Percentiles rank a stretch among this genome's conserved stretches.
These are phyloP conservation scores for Septoria linicola DNA, from an alignment of 2,329 filamentous ascomycete species.

Conservation along the genomic window DNA sequence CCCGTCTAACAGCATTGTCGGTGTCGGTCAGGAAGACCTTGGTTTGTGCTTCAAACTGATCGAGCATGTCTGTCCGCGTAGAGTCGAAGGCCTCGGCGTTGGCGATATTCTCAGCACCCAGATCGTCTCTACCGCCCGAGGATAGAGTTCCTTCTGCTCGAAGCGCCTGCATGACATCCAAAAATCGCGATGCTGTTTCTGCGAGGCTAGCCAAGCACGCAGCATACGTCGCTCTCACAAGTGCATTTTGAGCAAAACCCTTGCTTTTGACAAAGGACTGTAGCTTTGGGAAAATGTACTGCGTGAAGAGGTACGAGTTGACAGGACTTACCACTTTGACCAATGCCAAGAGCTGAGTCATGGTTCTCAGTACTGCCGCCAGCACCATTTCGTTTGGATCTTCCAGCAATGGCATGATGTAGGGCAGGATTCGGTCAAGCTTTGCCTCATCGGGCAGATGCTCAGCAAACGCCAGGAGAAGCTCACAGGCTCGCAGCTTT, in stretches of 20 bases:
- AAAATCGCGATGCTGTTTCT: conserved; percentile 76
- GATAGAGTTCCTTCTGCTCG: conserved; percentile 79
- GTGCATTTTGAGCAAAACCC: conserved; percentile 50
- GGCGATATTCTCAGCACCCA: conserved; percentile 67
- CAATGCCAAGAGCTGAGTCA: conserved; percentile 84
- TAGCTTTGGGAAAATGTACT: conserved; percentile 62
- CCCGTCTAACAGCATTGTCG: conserved; percentile 80
- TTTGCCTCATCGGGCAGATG: conserved; percentile 92
- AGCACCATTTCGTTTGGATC: conserved; percentile 83
- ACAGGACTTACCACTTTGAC: conserved; percentile 81
- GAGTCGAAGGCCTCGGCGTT: conserved; percentile 71
- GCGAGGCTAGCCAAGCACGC: conserved; percentile 88
- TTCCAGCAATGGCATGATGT: conserved; percentile 76
- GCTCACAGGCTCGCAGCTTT: conserved; percentile 82
- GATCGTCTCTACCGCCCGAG: conserved; percentile 75
- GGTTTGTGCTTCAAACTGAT: conserved; percentile 82
- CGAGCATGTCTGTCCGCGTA: conserved; percentile 76
- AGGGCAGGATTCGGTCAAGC: conserved; percentile 87
- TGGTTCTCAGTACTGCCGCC: conserved; percentile 77
- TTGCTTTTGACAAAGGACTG: conserved; percentile 57
- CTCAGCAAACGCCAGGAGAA: conserved; percentile 88
- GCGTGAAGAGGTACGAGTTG: conserved; percentile 66
- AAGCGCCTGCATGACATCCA: conserved; percentile 87
- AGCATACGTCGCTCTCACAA: conserved; percentile 88
- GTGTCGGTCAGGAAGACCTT: conserved; percentile 85